phyloP scores from a whole-genome alignment of 257 asterid species.

The Avicennia marina region DNA sequence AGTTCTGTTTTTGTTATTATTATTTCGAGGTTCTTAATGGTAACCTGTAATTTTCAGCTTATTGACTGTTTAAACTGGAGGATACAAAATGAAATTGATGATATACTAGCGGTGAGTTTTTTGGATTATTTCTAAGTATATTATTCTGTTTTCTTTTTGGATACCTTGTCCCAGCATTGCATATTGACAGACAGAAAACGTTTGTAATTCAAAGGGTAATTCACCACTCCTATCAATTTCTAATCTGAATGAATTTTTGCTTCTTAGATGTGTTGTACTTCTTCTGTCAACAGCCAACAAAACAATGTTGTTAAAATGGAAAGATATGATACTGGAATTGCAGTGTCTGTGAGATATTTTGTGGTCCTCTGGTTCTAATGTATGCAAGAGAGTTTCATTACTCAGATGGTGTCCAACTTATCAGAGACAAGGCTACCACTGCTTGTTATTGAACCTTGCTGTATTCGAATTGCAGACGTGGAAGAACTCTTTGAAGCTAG shows the following conservation, averaged over 20 bases:
- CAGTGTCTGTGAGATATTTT: neutral
- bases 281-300: neutral
- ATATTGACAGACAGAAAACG: neutral
- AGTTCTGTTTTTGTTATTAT: neutral
- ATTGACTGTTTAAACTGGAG: constrained; percentile 83
- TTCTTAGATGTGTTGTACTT: neutral
- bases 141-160: neutral
- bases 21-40: constrained; percentile 16
- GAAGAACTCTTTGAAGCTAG: neutral
- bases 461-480: neutral
- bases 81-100: constrained; percentile 73
- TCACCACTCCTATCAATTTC: neutral
- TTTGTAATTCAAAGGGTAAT: neutral
- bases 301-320: neutral
- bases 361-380: neutral
- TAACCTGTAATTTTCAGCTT: constrained; percentile 46
- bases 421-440: neutral
- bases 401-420: neutral
- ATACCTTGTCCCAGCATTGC: neutral
- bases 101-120: constrained; percentile 61
- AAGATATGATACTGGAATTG: neutral
- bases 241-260: neutral
- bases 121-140: neutral
- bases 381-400: neutral
- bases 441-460: neutral